Base-by-base conservation (phyloP, 768 basidiomycete species). In the Lentinula guzmanii region DNA sequence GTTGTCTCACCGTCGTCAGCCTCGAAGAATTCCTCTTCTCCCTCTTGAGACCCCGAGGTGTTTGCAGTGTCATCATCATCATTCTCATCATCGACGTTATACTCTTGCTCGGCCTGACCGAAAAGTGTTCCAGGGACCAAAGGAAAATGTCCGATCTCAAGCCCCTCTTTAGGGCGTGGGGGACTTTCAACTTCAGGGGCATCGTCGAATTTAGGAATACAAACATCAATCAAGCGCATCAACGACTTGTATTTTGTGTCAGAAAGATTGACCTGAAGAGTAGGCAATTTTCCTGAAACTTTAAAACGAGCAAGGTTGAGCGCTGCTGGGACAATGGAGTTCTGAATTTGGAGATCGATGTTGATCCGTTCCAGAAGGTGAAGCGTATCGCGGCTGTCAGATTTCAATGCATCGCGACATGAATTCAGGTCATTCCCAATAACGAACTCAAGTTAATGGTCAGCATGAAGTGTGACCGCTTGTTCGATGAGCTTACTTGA, bases 281-380 rank as follows among this genome's bases (percentile, higher is more conserved):
- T 84, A 1, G 96, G 95, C 43, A 99, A 76, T 62, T 87, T 88
- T 7, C 95, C 97, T 0, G 93, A 85, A 53, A 98, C 79, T 72
- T 95, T 98, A 81, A 98, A 90, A 42, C 90, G 83, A 1, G 95
- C 84, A 52, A 98, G 81, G 65, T 82, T 93, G 55, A 89, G 78
- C 13, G 86, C 91, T 56, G 84, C 85, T 0, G 93, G 90, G 35
- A 97, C 87, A 65, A 98, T 98, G 1, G 95, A 97, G 68, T 90
- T 95, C 68, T 97, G 91, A 16, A 97, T 84, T 68, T 87, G 83
- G 52, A 98, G 83, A 65, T 90, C 86, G 69, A 99, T 88, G 72
- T 86, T 96, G 68, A 93, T 93, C 51, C 93, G 85, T 75, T 98
- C 97, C 45, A 99, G 75, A 55, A 99, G 77, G 74, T 98, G 97